Evolutionary conservation across 2,329 filamentous ascomycete species (phyloP), one percentile per base, ranked within the genome.

Genomic region (Phyllosticta citrichinensis): DNA sequence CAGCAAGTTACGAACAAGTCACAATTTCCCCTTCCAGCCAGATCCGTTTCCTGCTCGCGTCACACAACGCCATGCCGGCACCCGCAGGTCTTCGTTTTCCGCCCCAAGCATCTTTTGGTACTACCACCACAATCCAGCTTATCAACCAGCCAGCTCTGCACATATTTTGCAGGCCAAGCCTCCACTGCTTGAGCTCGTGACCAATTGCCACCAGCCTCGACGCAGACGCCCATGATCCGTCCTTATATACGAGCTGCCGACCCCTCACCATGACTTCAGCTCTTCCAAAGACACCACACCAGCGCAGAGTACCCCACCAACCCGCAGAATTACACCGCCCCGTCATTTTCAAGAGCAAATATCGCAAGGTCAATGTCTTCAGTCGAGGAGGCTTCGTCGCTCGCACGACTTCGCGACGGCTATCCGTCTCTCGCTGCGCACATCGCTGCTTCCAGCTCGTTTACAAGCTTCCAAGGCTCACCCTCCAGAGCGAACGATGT

Each of bases 381-480:
- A 11, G 22, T 57, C 20, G 22, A 57, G 24, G 33, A 40, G 14
- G 14, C 55, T 40, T 47, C 56, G 27, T 57, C 27, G 56, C 56
- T 40, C 33, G 30, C 27, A 20, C 30, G 30, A 17, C 27, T 22
- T 40, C 17, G 51, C 10, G 62, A 66, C 47, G 65, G 65, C 27
- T 66, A 65, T 55, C 60, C 64, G 5, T 50, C 62, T 5, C 64
- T 68, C 2, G 66, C 66, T n/a, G 54, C 58, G 17, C 68, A 63
- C 63, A 67, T 68, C 4, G 64, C 64, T 5, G 58, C 33, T 6
- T 47, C 40, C 6, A 47, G 14, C 8, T 40, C 17, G 9, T 14
- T 14, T 40, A 4, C 40, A n/a, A 22, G 22, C 22, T 22, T 3
- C 40, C 40, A 5, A 8, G n/a, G 17, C 40, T n/a, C 27, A n/a